These are phyloP conservation scores for Cordyceps militaris DNA, from an alignment of 2,329 filamentous ascomycete genomes.

Conservation along the genomic window DNA sequence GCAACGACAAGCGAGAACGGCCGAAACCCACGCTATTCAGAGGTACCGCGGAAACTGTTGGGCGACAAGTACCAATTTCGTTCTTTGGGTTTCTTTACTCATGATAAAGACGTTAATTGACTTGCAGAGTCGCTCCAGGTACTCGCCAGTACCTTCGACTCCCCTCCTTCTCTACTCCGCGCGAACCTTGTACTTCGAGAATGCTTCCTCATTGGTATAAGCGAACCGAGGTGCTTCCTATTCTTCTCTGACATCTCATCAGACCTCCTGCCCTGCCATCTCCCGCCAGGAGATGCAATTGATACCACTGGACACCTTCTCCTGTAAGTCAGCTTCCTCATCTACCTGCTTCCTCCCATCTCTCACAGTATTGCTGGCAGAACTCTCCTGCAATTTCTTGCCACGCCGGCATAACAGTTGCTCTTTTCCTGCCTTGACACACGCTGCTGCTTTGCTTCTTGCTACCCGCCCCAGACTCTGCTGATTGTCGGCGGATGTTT, in stretches of 20 bases:
- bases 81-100: not conserved
- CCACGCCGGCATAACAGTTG: slow-evolving; percentile 12
- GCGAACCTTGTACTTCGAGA: not conserved
- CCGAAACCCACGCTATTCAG: not conserved
- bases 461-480: slow-evolving; percentile 3
- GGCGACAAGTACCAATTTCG: not conserved
- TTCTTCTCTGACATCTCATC: not conserved
- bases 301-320: not conserved
- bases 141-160: not conserved
- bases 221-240: not conserved
- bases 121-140: not conserved
- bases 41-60: not conserved
- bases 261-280: not conserved
- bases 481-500: not conserved
- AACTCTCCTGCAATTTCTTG: slow-evolving; percentile 15
- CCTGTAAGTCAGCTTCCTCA: slow-evolving; percentile 1
- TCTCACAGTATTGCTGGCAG: not conserved
- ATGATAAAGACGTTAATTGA: too few relatives aligned
- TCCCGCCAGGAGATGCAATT: not conserved
- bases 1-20: slow-evolving; percentile 11
- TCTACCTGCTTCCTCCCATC: not conserved
- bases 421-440: slow-evolving; percentile 21
- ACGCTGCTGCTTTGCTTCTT: slow-evolving; percentile 15
- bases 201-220: not conserved
- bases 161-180: not conserved